Evolutionary conservation across 306 rosid genomes (phyloP).

Genomic region (Acacia acuminata): DNA sequence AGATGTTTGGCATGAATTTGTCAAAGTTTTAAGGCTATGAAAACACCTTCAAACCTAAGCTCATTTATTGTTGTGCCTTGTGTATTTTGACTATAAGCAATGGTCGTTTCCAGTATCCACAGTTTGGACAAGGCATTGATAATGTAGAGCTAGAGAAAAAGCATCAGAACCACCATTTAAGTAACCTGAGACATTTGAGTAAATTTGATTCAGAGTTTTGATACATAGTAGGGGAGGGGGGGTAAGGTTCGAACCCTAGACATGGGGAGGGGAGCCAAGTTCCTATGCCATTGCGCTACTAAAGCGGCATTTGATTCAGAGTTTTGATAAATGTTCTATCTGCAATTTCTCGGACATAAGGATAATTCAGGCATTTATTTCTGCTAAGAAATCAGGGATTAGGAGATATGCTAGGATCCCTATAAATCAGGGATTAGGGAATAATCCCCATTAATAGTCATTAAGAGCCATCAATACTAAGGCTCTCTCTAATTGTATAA

Average conservation of each 20-base stretch:
- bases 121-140: background rate
- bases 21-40: background rate
- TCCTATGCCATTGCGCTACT: too few relatives aligned
- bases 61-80: slow-evolving; percentile 1
- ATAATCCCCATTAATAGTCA: too few relatives aligned
- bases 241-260: too few relatives aligned
- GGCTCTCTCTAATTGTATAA: too few relatives aligned
- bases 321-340: too few relatives aligned
- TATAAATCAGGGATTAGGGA: too few relatives aligned
- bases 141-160: background rate
- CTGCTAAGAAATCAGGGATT: too few relatives aligned
- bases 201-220: background rate
- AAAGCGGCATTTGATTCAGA: background rate
- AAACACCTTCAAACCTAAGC: background rate
- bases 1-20: slow-evolving; percentile 10
- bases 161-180: background rate
- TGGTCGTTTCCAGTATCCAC: background rate
- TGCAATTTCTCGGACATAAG: background rate
- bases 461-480: too few relatives aligned
- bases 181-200: background rate
- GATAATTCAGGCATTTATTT: background rate
- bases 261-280: too few relatives aligned
- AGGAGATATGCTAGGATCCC: too few relatives aligned
- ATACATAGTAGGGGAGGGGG: too few relatives aligned
- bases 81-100: background rate